Conservation (phyloP, 75 land plant genomes). For the Pinus albicaulis region DNA sequence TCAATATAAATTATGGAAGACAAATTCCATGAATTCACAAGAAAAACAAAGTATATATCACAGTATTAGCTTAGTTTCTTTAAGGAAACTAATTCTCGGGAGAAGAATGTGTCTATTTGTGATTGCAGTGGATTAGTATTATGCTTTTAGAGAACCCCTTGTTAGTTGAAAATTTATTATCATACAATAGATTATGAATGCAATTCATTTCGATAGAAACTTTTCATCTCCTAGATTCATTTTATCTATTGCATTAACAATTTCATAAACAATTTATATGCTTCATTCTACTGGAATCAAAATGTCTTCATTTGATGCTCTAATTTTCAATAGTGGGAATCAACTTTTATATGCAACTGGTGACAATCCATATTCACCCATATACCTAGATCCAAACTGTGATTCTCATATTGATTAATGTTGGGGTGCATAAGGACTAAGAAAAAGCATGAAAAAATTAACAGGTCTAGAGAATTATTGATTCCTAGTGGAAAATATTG, state of each 20-base stretch:
- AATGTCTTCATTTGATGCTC: slow-evolving; percentile 55
- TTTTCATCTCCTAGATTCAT: slow-evolving; percentile 35
- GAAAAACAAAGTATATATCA: slow-evolving; percentile 5
- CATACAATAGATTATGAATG: slow-evolving; percentile 31
- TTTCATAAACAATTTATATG: slow-evolving; percentile 38
- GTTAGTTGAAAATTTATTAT: slow-evolving; percentile 12
- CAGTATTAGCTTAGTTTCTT: background rate
- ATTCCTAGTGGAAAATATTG: slow-evolving; percentile 18
- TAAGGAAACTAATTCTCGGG: slow-evolving; percentile 18
- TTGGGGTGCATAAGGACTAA: slow-evolving; percentile 50
- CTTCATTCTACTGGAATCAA: slow-evolving; percentile 28
- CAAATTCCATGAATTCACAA: background rate
- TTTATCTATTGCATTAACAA: slow-evolving; percentile 49
- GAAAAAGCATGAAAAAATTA: slow-evolving; percentile 18
- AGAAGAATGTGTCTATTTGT: slow-evolving; percentile 49
- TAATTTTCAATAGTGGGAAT: slow-evolving; percentile 74
- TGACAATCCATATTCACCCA: slow-evolving; percentile 19
- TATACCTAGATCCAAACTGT: slow-evolving; percentile 48
- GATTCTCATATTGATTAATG: slow-evolving; percentile 51
- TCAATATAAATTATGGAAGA: background rate
- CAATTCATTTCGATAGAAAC: background rate
- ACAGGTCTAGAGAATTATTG: slow-evolving; percentile 24
- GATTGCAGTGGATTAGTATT: slow-evolving; percentile 67
- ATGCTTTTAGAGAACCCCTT: slow-evolving; percentile 17
- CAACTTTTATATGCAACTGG: slow-evolving; percentile 42